Conservation (phyloP, 148 eudicot species). For the Rhododendron williamsianum region DNA sequence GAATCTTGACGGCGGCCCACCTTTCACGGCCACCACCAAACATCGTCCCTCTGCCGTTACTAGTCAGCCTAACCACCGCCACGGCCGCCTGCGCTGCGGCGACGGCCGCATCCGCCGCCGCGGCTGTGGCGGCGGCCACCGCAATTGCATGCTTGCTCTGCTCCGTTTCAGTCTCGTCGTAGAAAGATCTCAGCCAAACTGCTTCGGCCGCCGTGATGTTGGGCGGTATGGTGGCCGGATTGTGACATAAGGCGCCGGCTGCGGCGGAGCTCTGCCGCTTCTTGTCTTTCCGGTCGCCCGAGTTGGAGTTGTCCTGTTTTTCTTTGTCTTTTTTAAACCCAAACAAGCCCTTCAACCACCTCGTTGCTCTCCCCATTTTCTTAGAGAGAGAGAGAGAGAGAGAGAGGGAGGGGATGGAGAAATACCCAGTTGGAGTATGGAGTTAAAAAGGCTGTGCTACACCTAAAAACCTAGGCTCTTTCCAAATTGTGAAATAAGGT, state of each 20-base stretch:
- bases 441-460: slow-evolving; percentile 6
- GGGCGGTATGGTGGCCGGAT: slow-evolving; percentile 40
- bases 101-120: slow-evolving; percentile 78
- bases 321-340: slow-evolving; percentile 32
- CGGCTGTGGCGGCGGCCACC: slow-evolving; percentile 74
- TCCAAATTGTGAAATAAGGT: background rate
- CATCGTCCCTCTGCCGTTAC: slow-evolving; percentile 41
- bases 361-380: slow-evolving; percentile 58
- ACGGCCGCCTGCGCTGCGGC: slow-evolving; percentile 84
- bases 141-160: slow-evolving; percentile 69
- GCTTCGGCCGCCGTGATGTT: slow-evolving; percentile 52
- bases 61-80: slow-evolving; percentile 63
- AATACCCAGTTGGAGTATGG: slow-evolving; percentile 3
- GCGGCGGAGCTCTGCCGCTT: slow-evolving; percentile 13
- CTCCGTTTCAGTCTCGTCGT: slow-evolving; percentile 34
- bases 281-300: slow-evolving; percentile 27
- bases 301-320: slow-evolving; percentile 8
- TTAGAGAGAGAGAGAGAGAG: background rate
- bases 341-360: slow-evolving; percentile 63
- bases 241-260: slow-evolving; percentile 21
- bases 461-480: slow-evolving; percentile 4
- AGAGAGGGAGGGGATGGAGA: background rate
- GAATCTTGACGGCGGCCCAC: slow-evolving; percentile 68
- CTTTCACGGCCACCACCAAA: slow-evolving; percentile 27
- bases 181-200: slow-evolving; percentile 54